Evolutionary conservation across 345 rosid species (phyloP).

Genomic region (Boechera stricta): DNA sequence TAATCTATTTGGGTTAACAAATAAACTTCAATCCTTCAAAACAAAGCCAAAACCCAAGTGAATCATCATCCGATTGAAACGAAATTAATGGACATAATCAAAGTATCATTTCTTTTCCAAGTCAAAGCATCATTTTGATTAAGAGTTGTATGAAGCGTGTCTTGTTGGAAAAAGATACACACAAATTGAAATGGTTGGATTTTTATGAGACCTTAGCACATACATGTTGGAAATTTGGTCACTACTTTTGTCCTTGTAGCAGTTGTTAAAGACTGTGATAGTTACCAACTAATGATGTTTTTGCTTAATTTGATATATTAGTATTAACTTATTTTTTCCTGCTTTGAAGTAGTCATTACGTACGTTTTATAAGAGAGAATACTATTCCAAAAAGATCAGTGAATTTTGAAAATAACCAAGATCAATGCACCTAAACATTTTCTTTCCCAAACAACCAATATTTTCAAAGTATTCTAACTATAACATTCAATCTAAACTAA

Average conservation of each 20-base stretch:
- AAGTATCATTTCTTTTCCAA: neutral
- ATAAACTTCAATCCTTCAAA: neutral
- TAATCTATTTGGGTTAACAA: neutral
- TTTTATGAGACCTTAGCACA: neutral
- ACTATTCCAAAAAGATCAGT: neutral
- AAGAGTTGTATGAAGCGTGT: neutral
- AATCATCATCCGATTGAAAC: neutral
- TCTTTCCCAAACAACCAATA: neutral
- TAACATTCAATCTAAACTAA: too few species aligned
- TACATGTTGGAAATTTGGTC: neutral
- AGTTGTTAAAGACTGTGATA: conserved; percentile 1
- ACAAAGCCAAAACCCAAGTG: neutral
- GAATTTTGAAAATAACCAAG: neutral
- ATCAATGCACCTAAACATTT: neutral
- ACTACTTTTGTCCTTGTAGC: neutral
- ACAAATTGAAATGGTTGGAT: neutral
- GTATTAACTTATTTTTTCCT: neutral
- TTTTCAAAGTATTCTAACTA: neutral
- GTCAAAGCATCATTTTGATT: neutral
- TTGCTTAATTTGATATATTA: neutral
- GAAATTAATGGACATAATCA: neutral
- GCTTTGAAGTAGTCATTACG: conserved; percentile 14
- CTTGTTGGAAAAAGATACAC: neutral
- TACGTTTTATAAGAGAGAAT: neutral
- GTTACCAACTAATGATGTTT: neutral